phyloP scores from a whole-genome alignment of 257 asterid species.

The Ajuga chamaepitys region DNA sequence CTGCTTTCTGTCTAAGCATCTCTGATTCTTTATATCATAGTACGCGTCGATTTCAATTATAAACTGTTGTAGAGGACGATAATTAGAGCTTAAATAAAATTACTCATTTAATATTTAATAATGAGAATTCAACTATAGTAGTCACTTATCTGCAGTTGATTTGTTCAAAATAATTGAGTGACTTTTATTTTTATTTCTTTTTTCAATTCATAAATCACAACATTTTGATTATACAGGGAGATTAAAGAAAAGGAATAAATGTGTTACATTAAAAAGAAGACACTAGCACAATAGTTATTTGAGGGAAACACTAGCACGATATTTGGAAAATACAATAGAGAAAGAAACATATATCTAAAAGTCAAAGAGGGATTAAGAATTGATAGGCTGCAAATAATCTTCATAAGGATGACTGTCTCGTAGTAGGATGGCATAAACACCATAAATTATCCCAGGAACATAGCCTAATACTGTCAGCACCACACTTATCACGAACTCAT shows the following conservation, averaged over 20 bases:
- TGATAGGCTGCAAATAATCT: slow-evolving; percentile 28
- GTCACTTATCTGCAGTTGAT: too few species aligned
- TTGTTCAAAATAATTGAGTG: too few species aligned
- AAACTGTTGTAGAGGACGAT: too few species aligned
- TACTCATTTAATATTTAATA: too few species aligned
- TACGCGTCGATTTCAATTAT: too few species aligned
- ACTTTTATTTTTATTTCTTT: too few species aligned
- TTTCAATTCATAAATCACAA: too few species aligned
- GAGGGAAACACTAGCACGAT: background rate
- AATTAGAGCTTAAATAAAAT: too few species aligned
- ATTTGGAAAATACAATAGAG: background rate
- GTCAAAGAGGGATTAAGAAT: slow-evolving; percentile 5
- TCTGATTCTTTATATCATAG: too few species aligned
- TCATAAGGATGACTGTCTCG: slow-evolving; percentile 21
- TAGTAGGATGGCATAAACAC: slow-evolving; percentile 48
- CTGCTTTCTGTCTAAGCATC: too few species aligned
- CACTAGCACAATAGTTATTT: background rate
- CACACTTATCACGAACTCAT: slow-evolving; percentile 54
- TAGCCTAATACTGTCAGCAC: slow-evolving; percentile 51
- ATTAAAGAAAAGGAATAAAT: background rate
- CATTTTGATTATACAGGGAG: too few species aligned
- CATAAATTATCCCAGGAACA: slow-evolving; percentile 57
- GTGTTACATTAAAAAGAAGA: background rate
- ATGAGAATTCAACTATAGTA: too few species aligned
- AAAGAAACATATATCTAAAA: background rate